Evolutionary conservation across 768 basidiomycete species (phyloP).

Genomic region (Rhizopogon vulgaris): DNA sequence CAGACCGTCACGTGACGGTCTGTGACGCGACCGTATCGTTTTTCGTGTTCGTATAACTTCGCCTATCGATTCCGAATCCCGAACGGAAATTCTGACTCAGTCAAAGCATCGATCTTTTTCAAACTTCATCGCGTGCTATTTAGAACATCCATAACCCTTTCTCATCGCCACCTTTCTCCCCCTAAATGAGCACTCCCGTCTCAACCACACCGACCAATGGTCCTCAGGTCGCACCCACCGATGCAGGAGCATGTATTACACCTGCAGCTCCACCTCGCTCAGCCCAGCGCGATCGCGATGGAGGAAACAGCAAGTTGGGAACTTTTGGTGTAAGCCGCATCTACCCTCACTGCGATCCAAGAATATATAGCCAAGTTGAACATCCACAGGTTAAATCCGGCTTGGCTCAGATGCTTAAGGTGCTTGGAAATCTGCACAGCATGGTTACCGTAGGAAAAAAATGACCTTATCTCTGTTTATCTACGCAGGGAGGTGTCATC

Average conservation of each 20-base stretch:
- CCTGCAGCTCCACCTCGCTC: constrained; percentile 46
- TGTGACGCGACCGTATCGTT: too few relatives aligned
- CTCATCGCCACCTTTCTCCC: not conserved
- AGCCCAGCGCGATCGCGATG: constrained; percentile 44
- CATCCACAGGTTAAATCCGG: constrained; percentile 77
- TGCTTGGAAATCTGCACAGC: constrained; percentile 22
- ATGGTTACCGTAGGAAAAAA: not conserved
- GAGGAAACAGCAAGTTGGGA: constrained; percentile 53
- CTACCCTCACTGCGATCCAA: not conserved
- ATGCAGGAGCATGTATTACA: not conserved
- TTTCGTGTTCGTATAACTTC: too few relatives aligned
- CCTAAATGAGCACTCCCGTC: constrained; percentile 12
- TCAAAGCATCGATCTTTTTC: too few relatives aligned
- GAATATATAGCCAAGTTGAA: not conserved
- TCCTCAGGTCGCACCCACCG: not conserved
- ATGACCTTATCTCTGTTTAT: constrained; percentile 1
- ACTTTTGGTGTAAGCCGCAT: constrained; percentile 59
- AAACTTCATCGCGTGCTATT: not conserved
- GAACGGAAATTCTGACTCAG: too few relatives aligned
- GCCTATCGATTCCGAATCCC: too few relatives aligned
- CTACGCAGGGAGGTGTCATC: constrained; percentile 70
- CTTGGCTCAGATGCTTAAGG: constrained; percentile 96
- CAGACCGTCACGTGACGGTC: too few relatives aligned
- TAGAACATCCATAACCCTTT: not conserved
- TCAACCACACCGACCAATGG: constrained; percentile 5